Evolutionary conservation across 768 basidiomycete genomes (phyloP), one percentile per base, ranked within the genome.

Genomic region (Tricholoma bakamatsutake): DNA sequence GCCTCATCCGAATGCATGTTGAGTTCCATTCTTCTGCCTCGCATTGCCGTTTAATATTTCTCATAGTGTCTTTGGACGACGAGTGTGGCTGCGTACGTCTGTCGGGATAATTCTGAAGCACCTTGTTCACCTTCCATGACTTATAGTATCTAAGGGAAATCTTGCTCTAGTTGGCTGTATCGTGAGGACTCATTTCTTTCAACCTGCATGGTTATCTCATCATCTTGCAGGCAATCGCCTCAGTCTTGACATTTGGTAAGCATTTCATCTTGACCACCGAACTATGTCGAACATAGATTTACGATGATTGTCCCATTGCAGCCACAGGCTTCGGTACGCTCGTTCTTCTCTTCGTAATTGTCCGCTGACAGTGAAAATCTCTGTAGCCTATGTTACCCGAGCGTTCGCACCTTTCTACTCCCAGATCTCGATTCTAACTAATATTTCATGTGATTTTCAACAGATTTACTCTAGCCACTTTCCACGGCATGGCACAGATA

Each of bases 1-100:
- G 65, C 31, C 61, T 42, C 18, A 42, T 73, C 50, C 47, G 72
- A 65, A 59, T 60, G 73, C 72, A 57, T 47, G 63, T 58, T 2
- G 49, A 18, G 31, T 18, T 1, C 17, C 28, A 27, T 24, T 24
- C 21, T 24, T 24, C 21, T 24, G 21, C 4, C 8, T 21, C 9
- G 7, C 9, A 21, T 18, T 4, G n/a, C 10, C 10, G 18, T 42
- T 42, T 9, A 42, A 17, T 5, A 18, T 7, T 7, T 17, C 15
- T 39, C 1, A 4, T 54, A 70, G 68, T 43, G 56, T 68, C 21
- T 67, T 66, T 54, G 63, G 56, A 4, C 54, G 62, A 46, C 63
- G 67, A 33, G 68, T 68, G 27, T 70, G 66, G 66, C 50, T 62
- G 21, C 55, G 68, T 67, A 53, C 43, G 68, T 42, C 8, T 1